A percentile compares a stretch with the other conserved stretches of the same genome.
These are phyloP conservation scores for Vaccinium darrowii DNA, from an alignment of 148 eudicot genomes.

Conservation along the genomic window DNA sequence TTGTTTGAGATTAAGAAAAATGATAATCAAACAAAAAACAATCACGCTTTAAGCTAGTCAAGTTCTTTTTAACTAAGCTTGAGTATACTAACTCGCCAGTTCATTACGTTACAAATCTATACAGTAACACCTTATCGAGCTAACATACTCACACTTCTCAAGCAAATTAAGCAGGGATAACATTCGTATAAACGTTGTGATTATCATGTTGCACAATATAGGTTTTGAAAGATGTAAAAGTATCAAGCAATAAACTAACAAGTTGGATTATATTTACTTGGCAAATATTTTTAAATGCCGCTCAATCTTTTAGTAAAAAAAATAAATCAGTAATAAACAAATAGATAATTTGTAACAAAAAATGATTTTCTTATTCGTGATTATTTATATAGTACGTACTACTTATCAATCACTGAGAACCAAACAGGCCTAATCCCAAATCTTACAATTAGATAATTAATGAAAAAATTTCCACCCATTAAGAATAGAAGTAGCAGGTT, in stretches of 20 bases:
- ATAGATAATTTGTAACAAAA: not conserved
- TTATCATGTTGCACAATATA: not conserved
- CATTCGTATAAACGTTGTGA: not conserved
- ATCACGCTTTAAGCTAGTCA: not conserved
- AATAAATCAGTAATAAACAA: not conserved
- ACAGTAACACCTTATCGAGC: not conserved
- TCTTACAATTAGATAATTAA: not conserved
- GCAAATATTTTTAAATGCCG: not conserved
- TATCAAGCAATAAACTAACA: not conserved
- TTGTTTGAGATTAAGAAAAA: not conserved
- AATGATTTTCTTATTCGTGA: not conserved
- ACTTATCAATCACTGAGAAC: not conserved
- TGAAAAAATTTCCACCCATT: conserved; percentile 26
- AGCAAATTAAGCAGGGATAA: not conserved
- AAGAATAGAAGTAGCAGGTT: conserved; percentile 22
- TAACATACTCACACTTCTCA: not conserved
- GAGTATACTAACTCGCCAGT: not conserved
- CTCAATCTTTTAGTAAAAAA: not conserved
- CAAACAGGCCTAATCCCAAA: not conserved
- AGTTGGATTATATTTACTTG: not conserved
- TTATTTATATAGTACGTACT: not conserved
- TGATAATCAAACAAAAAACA: not conserved
- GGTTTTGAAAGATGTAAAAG: not conserved
- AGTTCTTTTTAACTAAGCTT: not conserved
- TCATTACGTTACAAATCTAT: not conserved